phyloP scores from a whole-genome alignment of 352 stramenopile species.

The Phytopythium mirpurense region DNA sequence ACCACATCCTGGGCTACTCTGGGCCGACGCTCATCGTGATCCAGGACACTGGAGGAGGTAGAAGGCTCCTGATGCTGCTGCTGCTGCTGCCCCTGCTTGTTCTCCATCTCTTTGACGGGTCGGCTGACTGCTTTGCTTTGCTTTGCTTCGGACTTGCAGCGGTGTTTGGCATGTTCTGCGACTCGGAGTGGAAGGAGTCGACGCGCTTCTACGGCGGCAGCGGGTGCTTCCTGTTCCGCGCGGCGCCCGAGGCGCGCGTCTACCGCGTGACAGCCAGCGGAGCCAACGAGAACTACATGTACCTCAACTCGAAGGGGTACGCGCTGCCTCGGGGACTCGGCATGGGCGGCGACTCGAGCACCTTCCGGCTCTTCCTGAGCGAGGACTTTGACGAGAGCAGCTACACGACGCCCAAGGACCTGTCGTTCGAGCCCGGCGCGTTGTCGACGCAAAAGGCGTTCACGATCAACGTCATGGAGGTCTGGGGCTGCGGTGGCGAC shows the following conservation, averaged over 20 bases:
- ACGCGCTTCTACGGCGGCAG: slow-evolving; percentile 78
- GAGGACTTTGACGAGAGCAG: slow-evolving; percentile 83
- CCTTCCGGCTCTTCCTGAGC: slow-evolving; percentile 74
- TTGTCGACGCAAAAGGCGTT: slow-evolving; percentile 63
- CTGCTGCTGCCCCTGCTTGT: too few relatives aligned
- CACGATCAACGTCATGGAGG: slow-evolving; percentile 58
- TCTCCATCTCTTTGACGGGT: too few relatives aligned
- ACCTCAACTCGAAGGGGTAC: slow-evolving; percentile 83
- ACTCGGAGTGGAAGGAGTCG: slow-evolving; percentile 82
- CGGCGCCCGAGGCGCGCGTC: slow-evolving; percentile 54
- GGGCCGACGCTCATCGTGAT: slow-evolving; percentile 68
- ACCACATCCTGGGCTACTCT: slow-evolving; percentile 77
- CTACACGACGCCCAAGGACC: slow-evolving; percentile 68
- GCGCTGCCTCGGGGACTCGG: slow-evolving; percentile 67
- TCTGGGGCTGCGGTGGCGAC: slow-evolving; percentile 75
- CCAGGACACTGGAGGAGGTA: slow-evolving; percentile 60
- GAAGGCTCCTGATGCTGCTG: too few relatives aligned
- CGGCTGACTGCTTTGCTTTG: slow-evolving; percentile 3
- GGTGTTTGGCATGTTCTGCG: slow-evolving; percentile 84
- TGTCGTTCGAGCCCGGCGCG: slow-evolving; percentile 64
- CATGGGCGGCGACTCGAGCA: slow-evolving; percentile 69
- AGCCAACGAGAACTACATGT: slow-evolving; percentile 74
- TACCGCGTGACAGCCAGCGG: slow-evolving; percentile 47
- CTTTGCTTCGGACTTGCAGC: too few relatives aligned
- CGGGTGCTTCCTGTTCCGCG: slow-evolving; percentile 74